phyloP scores from a whole-genome alignment of 371 early-diverging fungal genomes.

The Apophysomyces ossiformis region DNA sequence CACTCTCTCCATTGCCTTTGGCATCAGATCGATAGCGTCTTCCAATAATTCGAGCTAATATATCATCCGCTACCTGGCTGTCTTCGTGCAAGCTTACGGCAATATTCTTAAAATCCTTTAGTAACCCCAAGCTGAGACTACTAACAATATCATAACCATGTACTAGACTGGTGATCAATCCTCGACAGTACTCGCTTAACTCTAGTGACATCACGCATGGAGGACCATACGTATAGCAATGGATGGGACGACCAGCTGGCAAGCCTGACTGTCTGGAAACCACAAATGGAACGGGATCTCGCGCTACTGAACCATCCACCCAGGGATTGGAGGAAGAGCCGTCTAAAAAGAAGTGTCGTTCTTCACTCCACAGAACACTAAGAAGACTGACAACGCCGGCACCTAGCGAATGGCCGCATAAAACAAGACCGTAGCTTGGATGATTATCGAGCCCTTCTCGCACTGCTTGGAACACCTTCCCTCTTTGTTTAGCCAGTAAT shows the following conservation, averaged over 20 bases:
- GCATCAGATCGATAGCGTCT: conserved; percentile 29
- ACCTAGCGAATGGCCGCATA: conserved; percentile 84
- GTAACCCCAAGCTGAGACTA: conserved; percentile 72
- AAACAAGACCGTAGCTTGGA: conserved; percentile 75
- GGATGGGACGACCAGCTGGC: conserved; percentile 74
- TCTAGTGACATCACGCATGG: conserved; percentile 75
- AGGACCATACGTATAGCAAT: conserved; percentile 78
- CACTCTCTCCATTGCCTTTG: conserved; percentile 24
- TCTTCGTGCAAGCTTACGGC: conserved; percentile 71
- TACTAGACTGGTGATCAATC: conserved; percentile 76
- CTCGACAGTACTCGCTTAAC: conserved; percentile 69
- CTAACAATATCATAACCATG: conserved; percentile 77
- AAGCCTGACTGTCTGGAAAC: conserved; percentile 67
- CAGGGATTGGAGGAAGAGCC: not conserved
- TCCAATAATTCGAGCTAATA: conserved; percentile 65
- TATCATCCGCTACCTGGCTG: conserved; percentile 69
- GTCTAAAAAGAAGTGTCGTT: conserved; percentile 13
- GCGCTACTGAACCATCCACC: not conserved
- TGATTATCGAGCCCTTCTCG: conserved; percentile 64
- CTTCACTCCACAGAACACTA: conserved; percentile 71
- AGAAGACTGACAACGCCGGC: conserved; percentile 80
- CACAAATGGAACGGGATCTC: conserved; percentile 62
- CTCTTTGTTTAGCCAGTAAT: conserved; percentile 62
- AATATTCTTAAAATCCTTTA: conserved; percentile 76
- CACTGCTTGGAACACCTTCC: conserved; percentile 70